Evolutionary conservation across 1,284 basidiomycete genomes (phyloP), one percentile per base, ranked within the genome.

Genomic region (Gomphus bonarii): DNA sequence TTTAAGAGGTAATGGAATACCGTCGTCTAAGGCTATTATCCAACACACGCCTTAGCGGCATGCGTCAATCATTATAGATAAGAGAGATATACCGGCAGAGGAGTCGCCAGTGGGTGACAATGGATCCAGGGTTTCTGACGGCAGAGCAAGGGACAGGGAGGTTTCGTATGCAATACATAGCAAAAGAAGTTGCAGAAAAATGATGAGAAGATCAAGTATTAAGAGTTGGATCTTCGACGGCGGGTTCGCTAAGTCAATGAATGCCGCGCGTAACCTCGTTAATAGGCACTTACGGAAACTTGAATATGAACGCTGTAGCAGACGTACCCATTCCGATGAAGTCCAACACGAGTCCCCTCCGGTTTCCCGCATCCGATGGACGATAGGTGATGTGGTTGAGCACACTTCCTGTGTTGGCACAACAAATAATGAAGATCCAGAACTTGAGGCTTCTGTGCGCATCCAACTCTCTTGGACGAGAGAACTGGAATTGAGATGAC

Each of bases 291-390:
- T 51, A 31, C 18, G 22, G 28, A 49, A 31, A 31, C 7, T 49
- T 25, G n/a, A 31, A 49, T 33, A 28, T 28, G 47, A 49, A 31
- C 43, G 28, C 31, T 53, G 44, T 36, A 44, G 22, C 14, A 51
- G 18, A 75, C 82, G 55, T 65, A 88, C 86, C 78, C 73, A 82
- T 74, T 58, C 87, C 87, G 60, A 89, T 76, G 63, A 89, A 89
- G 66, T 89, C 86, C 58, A 89, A 78, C 40, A 89, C 69, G 63
- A 88, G 69, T 9, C 77, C 71, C 63, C 81, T 73, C 22, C 49
- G 16, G 42, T 31, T 52, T 8, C 22, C 49, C 25, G 78, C 79
- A 59, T 82, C 76, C 36, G 73, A 65, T 56, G 76, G 69, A 7
- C 77, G 77, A 35, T 73, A 68, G 25, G 70, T 71, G 54, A 76